phyloP scores from a whole-genome alignment of 2,329 filamentous ascomycete species.

The Fusarium phyllophilum region DNA sequence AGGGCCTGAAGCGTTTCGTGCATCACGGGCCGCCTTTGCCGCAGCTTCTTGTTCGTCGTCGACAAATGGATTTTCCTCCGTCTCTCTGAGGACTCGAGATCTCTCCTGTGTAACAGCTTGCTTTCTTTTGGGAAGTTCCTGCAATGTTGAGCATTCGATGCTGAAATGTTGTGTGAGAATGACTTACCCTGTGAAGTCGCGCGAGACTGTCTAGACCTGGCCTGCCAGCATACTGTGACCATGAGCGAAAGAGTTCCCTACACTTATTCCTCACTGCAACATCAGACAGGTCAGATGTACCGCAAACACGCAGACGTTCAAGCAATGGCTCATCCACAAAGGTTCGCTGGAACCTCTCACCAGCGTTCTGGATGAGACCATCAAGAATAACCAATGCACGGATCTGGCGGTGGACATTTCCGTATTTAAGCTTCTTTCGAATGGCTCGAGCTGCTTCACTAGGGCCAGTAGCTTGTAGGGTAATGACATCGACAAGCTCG shows the following conservation, averaged over 20 bases:
- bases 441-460: constrained; percentile 90
- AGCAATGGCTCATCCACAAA: constrained; percentile 93
- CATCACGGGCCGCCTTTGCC: constrained; percentile 45
- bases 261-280: constrained; percentile 89
- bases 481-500: constrained; percentile 93
- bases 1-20: constrained; percentile 34
- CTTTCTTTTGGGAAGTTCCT: constrained; percentile 74
- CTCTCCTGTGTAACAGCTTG: constrained; percentile 79
- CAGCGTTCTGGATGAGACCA: constrained; percentile 93
- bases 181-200: constrained; percentile 73
- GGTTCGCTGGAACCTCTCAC: constrained; percentile 82
- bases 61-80: constrained; percentile 77
- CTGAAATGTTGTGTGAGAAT: neutral
- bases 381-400: constrained; percentile 90
- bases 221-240: constrained; percentile 86
- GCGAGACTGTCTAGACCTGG: constrained; percentile 83
- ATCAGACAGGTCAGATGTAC: constrained; percentile 86
- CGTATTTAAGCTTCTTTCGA: constrained; percentile 99
- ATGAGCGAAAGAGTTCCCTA: constrained; percentile 84
- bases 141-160: constrained; percentile 6
- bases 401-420: constrained; percentile 90
- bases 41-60: constrained; percentile 69
- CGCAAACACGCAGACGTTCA: constrained; percentile 88
- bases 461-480: constrained; percentile 86
- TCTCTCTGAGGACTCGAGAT: constrained; percentile 85